A percentile compares a stretch with the other conserved stretches of the same genome.
Conservation (phyloP, 73 alveolate genomes). For the Paramecium biaurelia region DNA sequence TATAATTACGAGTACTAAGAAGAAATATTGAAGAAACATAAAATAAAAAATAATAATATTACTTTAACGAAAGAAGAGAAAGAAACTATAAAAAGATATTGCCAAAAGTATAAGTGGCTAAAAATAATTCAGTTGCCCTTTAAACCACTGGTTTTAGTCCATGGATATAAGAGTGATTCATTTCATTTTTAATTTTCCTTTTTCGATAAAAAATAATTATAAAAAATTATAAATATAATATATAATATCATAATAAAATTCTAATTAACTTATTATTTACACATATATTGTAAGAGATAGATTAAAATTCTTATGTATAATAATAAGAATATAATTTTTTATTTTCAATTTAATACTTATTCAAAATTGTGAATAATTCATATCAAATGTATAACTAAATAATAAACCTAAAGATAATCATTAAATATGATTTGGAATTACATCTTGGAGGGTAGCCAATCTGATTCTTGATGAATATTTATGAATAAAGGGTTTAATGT, state of each 20-base stretch:
- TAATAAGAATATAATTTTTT: too few species aligned
- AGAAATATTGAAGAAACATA: neutral
- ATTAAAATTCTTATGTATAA: too few species aligned
- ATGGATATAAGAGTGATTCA: neutral
- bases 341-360: too few species aligned
- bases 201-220: neutral
- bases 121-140: constrained; percentile 7
- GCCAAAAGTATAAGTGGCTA: neutral
- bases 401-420: neutral
- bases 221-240: neutral
- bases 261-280: too few species aligned
- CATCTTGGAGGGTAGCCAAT: neutral
- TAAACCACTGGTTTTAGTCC: constrained; percentile 6
- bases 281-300: too few species aligned
- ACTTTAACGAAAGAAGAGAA: neutral
- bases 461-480: neutral
- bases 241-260: neutral
- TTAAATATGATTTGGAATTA: neutral
- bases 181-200: neutral
- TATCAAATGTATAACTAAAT: too few species aligned
- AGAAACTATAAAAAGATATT: neutral
- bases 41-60: neutral
- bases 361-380: too few species aligned
- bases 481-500: neutral
- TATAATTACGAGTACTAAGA: neutral